Evolutionary conservation across 306 rosid genomes (phyloP).

Genomic region (Medicago ruthenica): DNA sequence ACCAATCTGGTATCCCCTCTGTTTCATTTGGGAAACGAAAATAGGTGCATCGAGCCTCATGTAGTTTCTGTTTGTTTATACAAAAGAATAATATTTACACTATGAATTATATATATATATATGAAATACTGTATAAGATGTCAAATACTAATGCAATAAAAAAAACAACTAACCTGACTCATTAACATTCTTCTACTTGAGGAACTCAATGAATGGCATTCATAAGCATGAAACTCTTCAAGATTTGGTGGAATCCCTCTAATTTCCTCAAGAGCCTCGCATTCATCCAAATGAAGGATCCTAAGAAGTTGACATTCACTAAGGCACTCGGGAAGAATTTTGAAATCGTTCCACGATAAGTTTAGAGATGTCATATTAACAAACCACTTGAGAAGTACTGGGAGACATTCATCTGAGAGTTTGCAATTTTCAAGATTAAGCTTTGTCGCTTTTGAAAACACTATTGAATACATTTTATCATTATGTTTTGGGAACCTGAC

Average conservation of each 20-base stretch:
- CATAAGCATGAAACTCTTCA: accelerated
- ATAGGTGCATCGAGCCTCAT: accelerated
- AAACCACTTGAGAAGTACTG: neutral
- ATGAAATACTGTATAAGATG: no score
- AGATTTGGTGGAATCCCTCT: constrained; percentile 26
- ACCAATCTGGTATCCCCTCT: constrained; percentile 22
- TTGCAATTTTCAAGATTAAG: accelerated
- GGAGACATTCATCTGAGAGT: neutral
- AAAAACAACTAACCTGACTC: no score
- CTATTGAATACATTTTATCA: no score
- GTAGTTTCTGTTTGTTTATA: no score
- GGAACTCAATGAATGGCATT: constrained; percentile 20
- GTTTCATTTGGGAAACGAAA: neutral
- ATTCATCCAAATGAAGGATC: neutral
- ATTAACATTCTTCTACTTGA: neutral
- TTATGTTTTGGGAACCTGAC: no score
- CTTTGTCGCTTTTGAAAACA: neutral
- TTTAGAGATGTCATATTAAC: neutral
- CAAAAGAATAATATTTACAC: no score
- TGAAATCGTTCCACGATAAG: neutral
- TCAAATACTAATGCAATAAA: no score
- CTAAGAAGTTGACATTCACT: neutral
- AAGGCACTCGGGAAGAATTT: neutral
- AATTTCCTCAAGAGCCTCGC: constrained; percentile 8
- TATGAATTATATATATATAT: no score